Conservation (phyloP, 805 yeast genomes). For the Metschnikowia reukaufii region DNA sequence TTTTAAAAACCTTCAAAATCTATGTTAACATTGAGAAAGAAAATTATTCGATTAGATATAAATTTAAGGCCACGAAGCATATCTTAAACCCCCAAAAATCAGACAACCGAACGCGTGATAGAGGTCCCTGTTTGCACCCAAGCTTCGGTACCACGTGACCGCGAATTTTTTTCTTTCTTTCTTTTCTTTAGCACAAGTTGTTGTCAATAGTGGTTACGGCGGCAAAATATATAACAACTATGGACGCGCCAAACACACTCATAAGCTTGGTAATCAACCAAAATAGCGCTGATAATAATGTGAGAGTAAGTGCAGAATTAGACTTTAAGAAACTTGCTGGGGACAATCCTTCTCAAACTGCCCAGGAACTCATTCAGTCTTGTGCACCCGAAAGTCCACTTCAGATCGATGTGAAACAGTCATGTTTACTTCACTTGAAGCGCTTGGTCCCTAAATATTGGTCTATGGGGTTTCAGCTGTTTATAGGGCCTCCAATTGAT, state of each 20-base stretch:
- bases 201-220: neutral
- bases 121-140: neutral
- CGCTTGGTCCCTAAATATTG: constrained; percentile 70
- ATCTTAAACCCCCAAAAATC: too few relatives aligned
- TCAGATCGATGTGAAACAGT: constrained; percentile 50
- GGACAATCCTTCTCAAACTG: constrained; percentile 49
- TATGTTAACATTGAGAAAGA: too few relatives aligned
- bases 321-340: constrained; percentile 44
- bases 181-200: neutral
- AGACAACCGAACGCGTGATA: neutral
- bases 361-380: constrained; percentile 43
- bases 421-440: constrained; percentile 65
- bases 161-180: constrained; percentile 4
- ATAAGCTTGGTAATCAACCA: constrained; percentile 26
- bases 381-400: constrained; percentile 30
- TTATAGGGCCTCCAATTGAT: constrained; percentile 61
- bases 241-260: neutral
- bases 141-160: constrained; percentile 1
- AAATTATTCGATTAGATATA: too few relatives aligned
- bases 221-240: neutral
- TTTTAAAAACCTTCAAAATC: too few relatives aligned
- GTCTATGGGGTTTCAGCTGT: constrained; percentile 82
- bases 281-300: constrained; percentile 48
- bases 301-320: constrained; percentile 54
- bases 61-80: too few relatives aligned